These are phyloP conservation scores for Tripterygium wilfordii DNA, from an alignment of 177 flowering plant species.

Conservation along the genomic window DNA sequence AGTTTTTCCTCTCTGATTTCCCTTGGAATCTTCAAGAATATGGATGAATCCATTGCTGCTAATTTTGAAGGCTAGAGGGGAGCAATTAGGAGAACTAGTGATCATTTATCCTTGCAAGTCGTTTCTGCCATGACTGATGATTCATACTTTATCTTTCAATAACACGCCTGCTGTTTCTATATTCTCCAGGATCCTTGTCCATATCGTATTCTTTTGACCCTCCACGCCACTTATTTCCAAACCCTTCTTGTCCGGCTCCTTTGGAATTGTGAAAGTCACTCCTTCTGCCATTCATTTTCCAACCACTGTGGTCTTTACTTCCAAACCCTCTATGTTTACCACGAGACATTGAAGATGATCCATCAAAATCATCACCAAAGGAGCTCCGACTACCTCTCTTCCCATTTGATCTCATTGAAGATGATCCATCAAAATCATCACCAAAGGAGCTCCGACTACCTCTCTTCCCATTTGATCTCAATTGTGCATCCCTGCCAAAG, in stretches of 20 bases:
- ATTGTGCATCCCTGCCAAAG: constrained; percentile 14
- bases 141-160: constrained; percentile 59
- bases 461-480: constrained; percentile 15
- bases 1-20: too few species aligned
- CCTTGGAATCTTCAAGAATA: too few species aligned
- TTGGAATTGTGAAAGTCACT: constrained; percentile 15
- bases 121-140: too few species aligned
- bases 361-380: constrained; percentile 18
- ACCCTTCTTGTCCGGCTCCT: constrained; percentile 22
- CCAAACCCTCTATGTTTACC: constrained; percentile 19
- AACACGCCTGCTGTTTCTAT: constrained; percentile 42
- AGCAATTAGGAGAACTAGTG: too few species aligned
- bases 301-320: constrained; percentile 12
- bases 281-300: constrained; percentile 15
- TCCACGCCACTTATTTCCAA: constrained; percentile 22
- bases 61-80: too few species aligned
- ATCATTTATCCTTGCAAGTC: too few species aligned
- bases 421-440: constrained; percentile 24
- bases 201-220: constrained; percentile 15
- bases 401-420: too few species aligned
- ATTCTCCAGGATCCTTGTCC: constrained; percentile 29
- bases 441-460: constrained; percentile 18
- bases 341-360: constrained; percentile 20
- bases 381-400: constrained; percentile 22
- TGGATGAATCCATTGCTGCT: too few species aligned